These are phyloP conservation scores for Penicillium janthinellum DNA, from an alignment of 2,329 filamentous ascomycete species.

Conservation along the genomic window DNA sequence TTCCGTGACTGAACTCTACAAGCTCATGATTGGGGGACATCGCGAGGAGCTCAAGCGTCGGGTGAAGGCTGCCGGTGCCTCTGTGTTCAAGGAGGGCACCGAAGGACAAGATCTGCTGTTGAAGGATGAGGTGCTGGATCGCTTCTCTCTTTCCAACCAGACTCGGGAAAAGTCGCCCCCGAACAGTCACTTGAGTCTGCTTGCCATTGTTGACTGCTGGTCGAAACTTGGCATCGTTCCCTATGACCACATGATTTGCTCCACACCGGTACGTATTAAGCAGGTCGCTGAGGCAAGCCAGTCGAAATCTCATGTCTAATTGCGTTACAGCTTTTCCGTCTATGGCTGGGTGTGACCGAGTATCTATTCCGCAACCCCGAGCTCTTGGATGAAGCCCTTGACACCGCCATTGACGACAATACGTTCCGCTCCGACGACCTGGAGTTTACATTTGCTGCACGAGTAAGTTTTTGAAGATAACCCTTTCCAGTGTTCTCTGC, in stretches of 20 bases:
- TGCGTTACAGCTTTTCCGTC: slow-evolving; percentile 70
- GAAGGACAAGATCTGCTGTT: slow-evolving; percentile 69
- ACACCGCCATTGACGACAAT: slow-evolving; percentile 83
- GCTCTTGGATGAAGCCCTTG: slow-evolving; percentile 80
- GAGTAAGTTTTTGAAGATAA: slow-evolving; percentile 49
- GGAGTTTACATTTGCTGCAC: slow-evolving; percentile 95
- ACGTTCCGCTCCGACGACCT: slow-evolving; percentile 94
- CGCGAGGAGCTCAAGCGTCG: slow-evolving; percentile 71
- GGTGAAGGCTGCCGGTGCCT: slow-evolving; percentile 76
- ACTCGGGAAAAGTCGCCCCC: slow-evolving; percentile 66
- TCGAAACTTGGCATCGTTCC: slow-evolving; percentile 89
- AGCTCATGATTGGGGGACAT: slow-evolving; percentile 90
- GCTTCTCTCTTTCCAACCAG: slow-evolving; percentile 77
- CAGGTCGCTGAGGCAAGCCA: not conserved
- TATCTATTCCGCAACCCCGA: slow-evolving; percentile 84
- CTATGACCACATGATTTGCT: slow-evolving; percentile 99
- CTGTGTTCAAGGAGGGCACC: slow-evolving; percentile 61
- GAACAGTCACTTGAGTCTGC: slow-evolving; percentile 90
- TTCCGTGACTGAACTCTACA: slow-evolving; percentile 91
- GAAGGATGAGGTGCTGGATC: slow-evolving; percentile 78
- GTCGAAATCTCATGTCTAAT: slow-evolving; percentile 2
- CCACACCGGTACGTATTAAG: slow-evolving; percentile 69
- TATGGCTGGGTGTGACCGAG: slow-evolving; percentile 97
- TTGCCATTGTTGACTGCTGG: slow-evolving; percentile 99
- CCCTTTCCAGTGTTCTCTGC: not conserved